These are phyloP conservation scores for Sporormia fimetaria DNA, from an alignment of 495 filamentous ascomycete species.

Conservation along the genomic window DNA sequence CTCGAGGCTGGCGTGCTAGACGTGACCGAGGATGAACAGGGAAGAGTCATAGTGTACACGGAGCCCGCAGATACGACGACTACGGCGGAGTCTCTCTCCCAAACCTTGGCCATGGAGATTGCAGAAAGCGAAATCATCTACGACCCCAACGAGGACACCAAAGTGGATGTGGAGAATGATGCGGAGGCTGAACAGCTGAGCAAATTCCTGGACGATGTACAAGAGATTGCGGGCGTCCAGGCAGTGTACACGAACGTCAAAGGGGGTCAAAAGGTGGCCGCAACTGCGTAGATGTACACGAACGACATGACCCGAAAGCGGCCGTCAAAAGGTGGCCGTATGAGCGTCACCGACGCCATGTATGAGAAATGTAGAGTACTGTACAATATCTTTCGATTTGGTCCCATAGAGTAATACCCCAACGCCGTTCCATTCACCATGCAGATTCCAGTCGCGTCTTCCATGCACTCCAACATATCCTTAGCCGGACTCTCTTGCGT, in stretches of 20 bases:
- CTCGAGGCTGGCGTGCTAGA: conserved; percentile 81
- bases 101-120: conserved; percentile 49
- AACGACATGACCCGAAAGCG: too few species aligned
- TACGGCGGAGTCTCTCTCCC: conserved; percentile 50
- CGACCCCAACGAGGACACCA: conserved; percentile 70
- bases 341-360: conserved; percentile 4
- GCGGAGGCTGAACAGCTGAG: conserved; percentile 38
- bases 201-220: conserved; percentile 41
- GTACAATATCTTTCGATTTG: conserved; percentile 7
- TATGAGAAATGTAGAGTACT: conserved; percentile 8
- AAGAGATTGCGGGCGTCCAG: conserved; percentile 37
- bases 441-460: too few species aligned
- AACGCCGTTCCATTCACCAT: too few species aligned
- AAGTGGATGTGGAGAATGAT: conserved; percentile 42
- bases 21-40: conserved; percentile 57
- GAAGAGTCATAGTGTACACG: conserved; percentile 61
- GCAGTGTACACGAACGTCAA: conserved; percentile 26
- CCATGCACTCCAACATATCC: too few species aligned
- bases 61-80: conserved; percentile 57
- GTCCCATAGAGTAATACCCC: neutral
- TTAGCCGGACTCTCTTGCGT: too few species aligned
- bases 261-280: conserved; percentile 24
- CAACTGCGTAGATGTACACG: conserved; percentile 27
- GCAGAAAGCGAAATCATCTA: conserved; percentile 69
- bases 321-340: conserved; percentile 20